Evolutionary conservation across 2,329 filamentous ascomycete genomes (phyloP), one percentile per base, ranked within the genome.

Genomic region (Alternaria sp.): DNA sequence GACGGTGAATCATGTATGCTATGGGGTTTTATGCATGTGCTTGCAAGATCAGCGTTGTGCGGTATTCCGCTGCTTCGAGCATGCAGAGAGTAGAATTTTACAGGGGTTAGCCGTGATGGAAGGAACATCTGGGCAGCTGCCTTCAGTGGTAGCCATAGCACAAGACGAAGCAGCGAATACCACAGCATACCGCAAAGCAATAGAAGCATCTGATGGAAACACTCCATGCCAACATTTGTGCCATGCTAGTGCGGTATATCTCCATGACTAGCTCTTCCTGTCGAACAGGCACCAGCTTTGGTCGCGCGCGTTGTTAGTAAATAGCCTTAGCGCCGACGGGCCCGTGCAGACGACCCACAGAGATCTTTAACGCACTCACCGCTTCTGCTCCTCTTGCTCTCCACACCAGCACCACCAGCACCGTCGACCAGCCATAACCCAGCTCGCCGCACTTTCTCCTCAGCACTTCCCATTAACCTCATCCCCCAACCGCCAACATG

Each of bases 401-500:
- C 71, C 70, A 70, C 71, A 71, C 72, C 66, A 71, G 69, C 73
- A 68, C 67, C 64, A 66, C 69, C 64, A 69, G 66, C 72, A 64
- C 67, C 65, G 65, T 69, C 63, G 59, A 57, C 65, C 70, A 66
- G 57, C 70, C 65, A 65, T 64, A 64, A 65, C 65, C 63, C 70
- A 72, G 67, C 68, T 68, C 62, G 57, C 64, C 62, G 55, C 74
- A 74, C 74, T 68, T 70, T 73, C 75, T 75, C 59, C 73, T 64
- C 66, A 53, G 61, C 62, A 69, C 63, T 59, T 66, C 61, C 62
- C 62, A 62, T 70, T 66, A 63, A 62, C 60, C 59, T 65, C 66
- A 62, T 54, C 59, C 52, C 52, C 55, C 61, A 58, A 47, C 70
- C 67, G 61, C 76, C 81, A 88, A 80, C 71, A 89, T 89, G 87